phyloP scores from a whole-genome alignment of 352 stramenopile genomes.

The Phytophthora rubi region DNA sequence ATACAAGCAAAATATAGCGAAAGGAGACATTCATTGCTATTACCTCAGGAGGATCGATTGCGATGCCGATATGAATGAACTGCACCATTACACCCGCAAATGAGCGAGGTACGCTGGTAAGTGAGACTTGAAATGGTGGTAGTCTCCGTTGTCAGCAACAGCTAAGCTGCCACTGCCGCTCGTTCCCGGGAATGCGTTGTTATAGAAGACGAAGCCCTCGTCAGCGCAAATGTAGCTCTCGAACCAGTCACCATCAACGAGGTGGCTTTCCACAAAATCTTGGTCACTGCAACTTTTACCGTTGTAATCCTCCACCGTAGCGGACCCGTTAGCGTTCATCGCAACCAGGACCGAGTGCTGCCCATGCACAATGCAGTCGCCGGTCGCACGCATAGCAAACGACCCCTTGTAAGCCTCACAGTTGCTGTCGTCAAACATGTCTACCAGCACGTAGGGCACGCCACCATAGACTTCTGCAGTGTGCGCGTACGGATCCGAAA shows the following conservation, averaged over 20 bases:
- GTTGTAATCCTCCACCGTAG: neutral
- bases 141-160: neutral
- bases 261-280: neutral
- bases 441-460: neutral
- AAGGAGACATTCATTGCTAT: neutral
- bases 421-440: neutral
- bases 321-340: neutral
- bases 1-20: neutral
- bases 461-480: neutral
- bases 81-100: neutral
- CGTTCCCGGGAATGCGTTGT: neutral
- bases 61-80: neutral
- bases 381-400: neutral
- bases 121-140: neutral
- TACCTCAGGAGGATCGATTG: neutral
- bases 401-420: neutral
- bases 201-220: neutral
- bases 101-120: neutral
- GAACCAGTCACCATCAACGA: neutral
- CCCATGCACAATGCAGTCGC: neutral
- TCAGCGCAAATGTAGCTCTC: neutral
- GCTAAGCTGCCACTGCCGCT: neutral
- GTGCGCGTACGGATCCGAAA: neutral
- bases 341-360: neutral
- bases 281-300: neutral